phyloP scores from a whole-genome alignment of 2,329 filamentous ascomycete species.

The Aspergillus neoniger region DNA sequence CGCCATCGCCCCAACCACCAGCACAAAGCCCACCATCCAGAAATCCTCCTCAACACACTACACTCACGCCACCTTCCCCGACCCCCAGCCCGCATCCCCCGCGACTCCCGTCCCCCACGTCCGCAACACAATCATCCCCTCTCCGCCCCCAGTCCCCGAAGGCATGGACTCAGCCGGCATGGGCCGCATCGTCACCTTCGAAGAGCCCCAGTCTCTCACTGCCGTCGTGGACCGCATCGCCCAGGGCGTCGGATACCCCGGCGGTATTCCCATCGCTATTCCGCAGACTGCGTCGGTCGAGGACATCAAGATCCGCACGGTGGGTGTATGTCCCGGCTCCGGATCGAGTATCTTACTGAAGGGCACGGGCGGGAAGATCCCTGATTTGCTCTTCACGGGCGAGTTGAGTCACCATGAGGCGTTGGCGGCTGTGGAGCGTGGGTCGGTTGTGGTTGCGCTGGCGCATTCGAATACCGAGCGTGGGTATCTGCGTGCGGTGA shows the following conservation, averaged over 20 bases:
- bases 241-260: conserved; percentile 65
- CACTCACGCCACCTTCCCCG: conserved; percentile 44
- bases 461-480: conserved; percentile 95
- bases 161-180: conserved; percentile 58
- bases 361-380: conserved; percentile 46
- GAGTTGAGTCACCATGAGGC: conserved; percentile 94
- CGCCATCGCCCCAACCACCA: conserved; percentile 22
- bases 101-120: conserved; percentile 50
- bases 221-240: conserved; percentile 64
- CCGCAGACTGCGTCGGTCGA: conserved; percentile 59
- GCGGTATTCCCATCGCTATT: conserved; percentile 64
- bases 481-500: conserved; percentile 71
- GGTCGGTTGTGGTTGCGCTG: conserved; percentile 77
- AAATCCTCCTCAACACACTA: conserved; percentile 35
- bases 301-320: conserved; percentile 62
- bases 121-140: conserved; percentile 57
- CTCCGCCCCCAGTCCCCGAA: conserved; percentile 34
- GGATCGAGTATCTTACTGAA: conserved; percentile 73
- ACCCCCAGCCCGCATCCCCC: conserved; percentile 28
- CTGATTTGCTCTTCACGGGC: conserved; percentile 84
- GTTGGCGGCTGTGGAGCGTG: conserved; percentile 79
- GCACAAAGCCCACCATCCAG: conserved; percentile 12
- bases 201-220: conserved; percentile 54
- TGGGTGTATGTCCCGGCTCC: conserved; percentile 88
- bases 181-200: conserved; percentile 62